Percentiles rank a stretch among this genome's conserved stretches.
Evolutionary conservation across 139 green algal species (phyloP).

Genomic region (Chlorokybus atmophyticus): DNA sequence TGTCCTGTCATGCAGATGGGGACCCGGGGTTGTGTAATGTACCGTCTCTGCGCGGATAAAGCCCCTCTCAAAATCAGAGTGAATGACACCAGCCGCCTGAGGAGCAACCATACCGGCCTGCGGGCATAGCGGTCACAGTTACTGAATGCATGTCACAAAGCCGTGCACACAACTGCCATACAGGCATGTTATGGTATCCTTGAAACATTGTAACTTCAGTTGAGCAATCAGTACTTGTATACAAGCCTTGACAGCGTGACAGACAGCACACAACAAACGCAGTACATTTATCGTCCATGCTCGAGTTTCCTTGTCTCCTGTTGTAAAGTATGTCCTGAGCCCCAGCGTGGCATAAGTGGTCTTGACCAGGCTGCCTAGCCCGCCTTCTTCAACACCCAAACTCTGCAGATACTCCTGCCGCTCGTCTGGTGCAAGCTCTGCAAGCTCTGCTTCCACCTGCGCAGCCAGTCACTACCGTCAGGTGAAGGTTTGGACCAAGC

Average conservation of each 20-base stretch:
- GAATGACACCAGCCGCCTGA: conserved; percentile 86
- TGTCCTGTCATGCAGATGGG: conserved; percentile 26
- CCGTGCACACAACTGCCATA: no score
- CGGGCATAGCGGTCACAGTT: no score
- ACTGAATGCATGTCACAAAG: no score
- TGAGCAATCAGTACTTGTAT: no score
- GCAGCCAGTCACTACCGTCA: no score
- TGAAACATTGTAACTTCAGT: no score
- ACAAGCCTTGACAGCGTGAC: no score
- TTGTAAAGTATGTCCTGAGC: conserved; percentile 95
- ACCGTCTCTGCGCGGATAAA: conserved; percentile 98
- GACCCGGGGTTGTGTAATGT: no score
- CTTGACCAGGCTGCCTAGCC: conserved; percentile 47
- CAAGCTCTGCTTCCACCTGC: conserved; percentile 87
- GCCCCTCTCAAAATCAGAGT: conserved; percentile 94
- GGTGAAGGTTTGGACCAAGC: no score
- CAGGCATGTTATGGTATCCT: no score
- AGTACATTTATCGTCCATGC: conserved; percentile 33
- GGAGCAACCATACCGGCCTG: conserved; percentile 49
- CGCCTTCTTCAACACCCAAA: conserved; percentile 67
- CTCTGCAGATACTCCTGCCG: conserved; percentile 72
- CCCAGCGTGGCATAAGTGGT: conserved; percentile 70
- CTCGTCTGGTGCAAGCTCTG: conserved; percentile 70
- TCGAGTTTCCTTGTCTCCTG: conserved; percentile 65
- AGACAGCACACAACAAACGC: no score